Evolutionary conservation across 305 asterid genomes (phyloP).

Genomic region (Solanum hybrid): DNA sequence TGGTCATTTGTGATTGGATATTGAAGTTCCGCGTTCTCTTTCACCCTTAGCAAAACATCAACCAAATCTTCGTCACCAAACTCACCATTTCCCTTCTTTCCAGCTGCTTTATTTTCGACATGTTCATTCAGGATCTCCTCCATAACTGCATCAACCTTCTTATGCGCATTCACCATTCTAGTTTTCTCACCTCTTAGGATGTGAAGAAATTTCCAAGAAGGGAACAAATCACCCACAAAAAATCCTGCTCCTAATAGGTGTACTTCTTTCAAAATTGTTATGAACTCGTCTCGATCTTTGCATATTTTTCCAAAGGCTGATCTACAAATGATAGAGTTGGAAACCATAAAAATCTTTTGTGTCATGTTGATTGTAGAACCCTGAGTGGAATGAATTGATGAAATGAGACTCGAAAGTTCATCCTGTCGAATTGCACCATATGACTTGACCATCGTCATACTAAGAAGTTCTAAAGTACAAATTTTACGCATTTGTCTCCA

Average conservation of each 20-base stretch:
- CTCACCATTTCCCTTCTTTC: neutral
- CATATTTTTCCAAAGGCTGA: neutral
- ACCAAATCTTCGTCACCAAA: neutral
- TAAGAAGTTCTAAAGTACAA: neutral
- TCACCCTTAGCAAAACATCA: no score
- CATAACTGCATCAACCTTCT: neutral
- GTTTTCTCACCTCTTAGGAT: neutral
- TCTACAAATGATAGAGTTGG: neutral
- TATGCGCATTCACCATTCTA: neutral
- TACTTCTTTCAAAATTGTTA: no score
- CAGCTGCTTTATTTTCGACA: neutral
- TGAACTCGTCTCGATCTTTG: neutral
- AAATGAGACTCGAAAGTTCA: neutral
- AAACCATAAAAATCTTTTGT: no score
- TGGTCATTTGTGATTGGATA: no score
- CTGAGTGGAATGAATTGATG: accelerated
- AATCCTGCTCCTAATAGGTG: neutral
- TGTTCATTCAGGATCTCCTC: neutral
- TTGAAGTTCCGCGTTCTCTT: no score
- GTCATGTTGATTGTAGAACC: accelerated
- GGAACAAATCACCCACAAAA: neutral
- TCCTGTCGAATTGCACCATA: neutral
- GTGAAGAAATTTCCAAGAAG: neutral
- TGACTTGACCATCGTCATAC: neutral
- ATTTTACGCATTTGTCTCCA: neutral